phyloP scores from a whole-genome alignment of 2,329 filamentous ascomycete genomes.

The Pestalotiopsis sp. region DNA sequence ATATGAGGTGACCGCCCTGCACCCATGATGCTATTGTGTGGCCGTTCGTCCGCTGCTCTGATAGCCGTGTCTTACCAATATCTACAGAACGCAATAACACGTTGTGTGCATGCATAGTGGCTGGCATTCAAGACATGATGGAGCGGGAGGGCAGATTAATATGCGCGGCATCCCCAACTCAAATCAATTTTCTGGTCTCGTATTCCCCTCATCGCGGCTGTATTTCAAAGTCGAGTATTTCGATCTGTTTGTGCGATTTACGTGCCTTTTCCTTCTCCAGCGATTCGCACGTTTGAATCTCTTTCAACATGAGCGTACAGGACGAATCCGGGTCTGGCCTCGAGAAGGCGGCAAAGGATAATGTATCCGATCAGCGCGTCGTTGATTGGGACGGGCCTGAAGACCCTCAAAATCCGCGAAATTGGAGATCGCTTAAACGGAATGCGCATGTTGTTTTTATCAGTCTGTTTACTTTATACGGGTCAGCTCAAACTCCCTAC shows the following conservation, averaged over 20 bases:
- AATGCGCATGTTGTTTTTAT: conserved; percentile 49
- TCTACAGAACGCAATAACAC: too few relatives aligned
- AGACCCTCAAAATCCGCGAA: conserved; percentile 55
- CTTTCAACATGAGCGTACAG: background rate
- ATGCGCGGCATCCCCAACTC: too few relatives aligned
- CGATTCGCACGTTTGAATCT: background rate
- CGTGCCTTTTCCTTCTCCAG: background rate
- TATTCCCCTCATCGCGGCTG: too few relatives aligned
- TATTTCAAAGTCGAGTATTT: background rate
- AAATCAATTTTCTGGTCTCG: too few relatives aligned
- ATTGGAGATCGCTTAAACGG: conserved; percentile 52
- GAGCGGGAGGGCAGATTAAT: too few relatives aligned
- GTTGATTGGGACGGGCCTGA: conserved; percentile 56
- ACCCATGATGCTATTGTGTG: background rate
- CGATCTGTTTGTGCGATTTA: background rate
- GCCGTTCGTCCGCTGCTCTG: background rate
- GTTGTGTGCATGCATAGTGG: too few relatives aligned
- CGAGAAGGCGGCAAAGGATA: background rate
- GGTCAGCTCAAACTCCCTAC: background rate
- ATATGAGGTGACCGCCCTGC: background rate
- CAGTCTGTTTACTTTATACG: conserved; percentile 47
- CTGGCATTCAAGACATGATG: too few relatives aligned
- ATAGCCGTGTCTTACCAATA: too few relatives aligned
- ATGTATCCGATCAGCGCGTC: conserved; percentile 23
- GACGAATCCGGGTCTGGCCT: background rate